Evolutionary conservation across 257 asterid species (phyloP).

Genomic region (Jacaranda mimosifolia): DNA sequence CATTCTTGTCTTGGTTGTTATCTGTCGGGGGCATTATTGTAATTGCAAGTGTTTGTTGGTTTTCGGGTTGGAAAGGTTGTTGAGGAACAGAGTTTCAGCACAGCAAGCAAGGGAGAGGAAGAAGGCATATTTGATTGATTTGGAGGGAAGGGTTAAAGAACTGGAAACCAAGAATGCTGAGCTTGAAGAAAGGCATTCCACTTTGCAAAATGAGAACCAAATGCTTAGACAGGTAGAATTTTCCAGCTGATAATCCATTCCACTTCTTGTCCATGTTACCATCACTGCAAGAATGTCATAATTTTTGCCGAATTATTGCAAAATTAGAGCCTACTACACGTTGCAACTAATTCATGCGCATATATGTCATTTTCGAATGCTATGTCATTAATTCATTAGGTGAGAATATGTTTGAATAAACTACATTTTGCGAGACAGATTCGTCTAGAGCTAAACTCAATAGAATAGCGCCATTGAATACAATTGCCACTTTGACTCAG

Average conservation of each 20-base stretch:
- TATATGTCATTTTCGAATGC: no score
- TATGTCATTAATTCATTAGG: no score
- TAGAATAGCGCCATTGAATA: no score
- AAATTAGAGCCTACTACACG: not conserved
- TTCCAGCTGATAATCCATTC: not conserved
- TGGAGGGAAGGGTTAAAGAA: constrained; percentile 90
- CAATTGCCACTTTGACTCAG: no score
- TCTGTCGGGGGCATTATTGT: constrained; percentile 29
- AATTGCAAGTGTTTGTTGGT: not conserved
- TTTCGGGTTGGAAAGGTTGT: constrained; percentile 59
- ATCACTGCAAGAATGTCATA: not conserved
- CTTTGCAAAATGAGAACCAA: constrained; percentile 95
- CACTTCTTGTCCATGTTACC: not conserved
- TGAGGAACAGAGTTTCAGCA: constrained; percentile 99
- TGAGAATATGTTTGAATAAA: no score
- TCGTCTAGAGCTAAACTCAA: no score
- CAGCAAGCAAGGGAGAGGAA: constrained; percentile 99
- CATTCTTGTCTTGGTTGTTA: constrained; percentile 23
- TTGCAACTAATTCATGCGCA: no score
- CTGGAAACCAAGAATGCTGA: constrained; percentile 93
- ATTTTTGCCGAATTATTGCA: not conserved
- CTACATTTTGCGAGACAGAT: no score
- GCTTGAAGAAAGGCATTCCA: constrained; percentile 93
- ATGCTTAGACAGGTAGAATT: constrained; percentile 92
- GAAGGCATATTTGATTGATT: constrained; percentile 89